Evolutionary conservation across 148 eudicot genomes (phyloP).

Genomic region (Amaranthus hypochondriacus): DNA sequence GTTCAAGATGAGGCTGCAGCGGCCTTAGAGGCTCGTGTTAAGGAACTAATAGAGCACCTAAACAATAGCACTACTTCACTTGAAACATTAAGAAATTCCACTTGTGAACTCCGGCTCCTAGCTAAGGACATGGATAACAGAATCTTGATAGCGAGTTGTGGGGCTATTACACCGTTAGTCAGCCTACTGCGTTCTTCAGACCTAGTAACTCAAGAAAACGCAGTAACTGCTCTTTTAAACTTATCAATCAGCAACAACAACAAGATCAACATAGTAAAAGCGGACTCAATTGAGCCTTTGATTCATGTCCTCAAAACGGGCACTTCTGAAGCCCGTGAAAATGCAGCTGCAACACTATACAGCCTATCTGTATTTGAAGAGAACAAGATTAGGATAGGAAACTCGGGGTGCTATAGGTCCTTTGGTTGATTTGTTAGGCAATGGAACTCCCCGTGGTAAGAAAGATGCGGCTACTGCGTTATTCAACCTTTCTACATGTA

Average conservation of each 20-base stretch:
- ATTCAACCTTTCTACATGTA: slow-evolving; percentile 64
- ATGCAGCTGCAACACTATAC: slow-evolving; percentile 78
- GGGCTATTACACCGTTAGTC: slow-evolving; percentile 58
- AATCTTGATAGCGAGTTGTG: slow-evolving; percentile 60
- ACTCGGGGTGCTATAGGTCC: slow-evolving; percentile 75
- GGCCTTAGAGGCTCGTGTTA: slow-evolving; percentile 48
- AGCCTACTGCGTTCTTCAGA: slow-evolving; percentile 57
- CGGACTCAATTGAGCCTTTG: slow-evolving; percentile 66
- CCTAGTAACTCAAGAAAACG: slow-evolving; percentile 52
- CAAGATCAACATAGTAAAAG: slow-evolving; percentile 59
- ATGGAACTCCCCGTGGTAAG: slow-evolving; percentile 78
- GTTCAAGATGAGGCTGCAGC: slow-evolving; percentile 36
- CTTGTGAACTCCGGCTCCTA: slow-evolving; percentile 57
- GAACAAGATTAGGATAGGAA: slow-evolving; percentile 52
- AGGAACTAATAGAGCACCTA: slow-evolving; percentile 52
- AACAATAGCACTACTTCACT: slow-evolving; percentile 30
- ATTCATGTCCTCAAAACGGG: slow-evolving; percentile 77
- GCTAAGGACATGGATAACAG: slow-evolving; percentile 76
- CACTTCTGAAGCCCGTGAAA: slow-evolving; percentile 73
- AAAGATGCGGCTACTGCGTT: slow-evolving; percentile 84
- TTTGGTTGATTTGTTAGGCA: slow-evolving; percentile 60
- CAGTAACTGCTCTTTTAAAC: slow-evolving; percentile 80
- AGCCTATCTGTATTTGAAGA: slow-evolving; percentile 65
- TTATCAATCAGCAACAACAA: slow-evolving; percentile 74
- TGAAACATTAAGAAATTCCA: slow-evolving; percentile 55